These are phyloP conservation scores for Arthrinium phaeospermum DNA, from an alignment of 2,329 filamentous ascomycete species.

Conservation along the genomic window DNA sequence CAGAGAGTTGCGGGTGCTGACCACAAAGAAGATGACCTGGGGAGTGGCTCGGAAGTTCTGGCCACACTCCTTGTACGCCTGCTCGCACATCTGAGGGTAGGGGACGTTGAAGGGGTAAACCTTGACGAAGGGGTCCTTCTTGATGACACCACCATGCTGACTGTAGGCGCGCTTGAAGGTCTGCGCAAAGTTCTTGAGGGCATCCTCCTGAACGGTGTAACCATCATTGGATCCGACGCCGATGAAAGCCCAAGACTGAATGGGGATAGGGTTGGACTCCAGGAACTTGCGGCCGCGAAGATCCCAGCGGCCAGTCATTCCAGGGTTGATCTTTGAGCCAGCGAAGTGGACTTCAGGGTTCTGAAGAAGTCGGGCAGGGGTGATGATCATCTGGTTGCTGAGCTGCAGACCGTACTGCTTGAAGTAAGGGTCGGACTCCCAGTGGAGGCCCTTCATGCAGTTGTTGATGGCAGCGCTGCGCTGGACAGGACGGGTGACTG, in stretches of 20 bases:
- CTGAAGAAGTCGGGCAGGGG: conserved; percentile 73
- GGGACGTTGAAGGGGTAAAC: conserved; percentile 44
- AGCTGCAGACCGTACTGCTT: conserved; percentile 77
- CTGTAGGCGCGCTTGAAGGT: conserved; percentile 53
- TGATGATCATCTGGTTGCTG: conserved; percentile 64
- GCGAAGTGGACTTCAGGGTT: conserved; percentile 76
- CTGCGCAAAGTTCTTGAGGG: conserved; percentile 61
- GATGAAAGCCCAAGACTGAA: conserved; percentile 79
- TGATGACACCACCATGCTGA: conserved; percentile 55
- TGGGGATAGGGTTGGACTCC: conserved; percentile 62
- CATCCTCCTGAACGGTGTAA: conserved; percentile 57
- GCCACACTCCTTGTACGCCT: conserved; percentile 61
- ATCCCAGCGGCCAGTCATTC: conserved; percentile 81
- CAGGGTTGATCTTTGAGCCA: conserved; percentile 62
- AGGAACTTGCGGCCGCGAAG: conserved; percentile 82
- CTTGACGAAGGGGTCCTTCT: conserved; percentile 41
- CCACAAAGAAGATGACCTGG: conserved; percentile 80
- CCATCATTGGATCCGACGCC: conserved; percentile 53
- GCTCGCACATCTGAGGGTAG: conserved; percentile 57
- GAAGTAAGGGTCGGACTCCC: conserved; percentile 72
- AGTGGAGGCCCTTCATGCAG: conserved; percentile 71
- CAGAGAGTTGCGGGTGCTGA: conserved; percentile 72
- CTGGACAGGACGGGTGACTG: conserved; percentile 75
- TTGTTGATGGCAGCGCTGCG: conserved; percentile 73
- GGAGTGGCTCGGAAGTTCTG: conserved; percentile 62